phyloP scores from a whole-genome alignment of 305 asterid genomes.

The Rubia tinctorum region DNA sequence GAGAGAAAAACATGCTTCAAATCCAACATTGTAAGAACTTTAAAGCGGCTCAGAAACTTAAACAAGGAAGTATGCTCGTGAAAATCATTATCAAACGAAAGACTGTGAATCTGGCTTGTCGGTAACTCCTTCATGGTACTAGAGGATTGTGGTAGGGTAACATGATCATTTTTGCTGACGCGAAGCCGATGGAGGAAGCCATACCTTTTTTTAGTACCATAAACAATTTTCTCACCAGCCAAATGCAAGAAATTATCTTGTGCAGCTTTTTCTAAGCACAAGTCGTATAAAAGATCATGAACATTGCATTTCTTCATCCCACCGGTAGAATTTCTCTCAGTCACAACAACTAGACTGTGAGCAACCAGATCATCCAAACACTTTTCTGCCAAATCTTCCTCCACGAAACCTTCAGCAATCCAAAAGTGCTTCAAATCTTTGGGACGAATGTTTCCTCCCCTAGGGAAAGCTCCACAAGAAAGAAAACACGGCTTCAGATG shows the following conservation, averaged over 20 bases:
- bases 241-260: not conserved
- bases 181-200: conserved; percentile 8
- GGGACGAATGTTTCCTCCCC: not conserved
- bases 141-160: not conserved
- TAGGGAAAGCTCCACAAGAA: conserved; percentile 7
- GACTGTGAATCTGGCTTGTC: not conserved
- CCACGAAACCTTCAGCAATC: conserved; percentile 22
- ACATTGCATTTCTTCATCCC: not conserved
- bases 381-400: conserved; percentile 5
- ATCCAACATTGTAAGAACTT: not conserved
- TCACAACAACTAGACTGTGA: not conserved
- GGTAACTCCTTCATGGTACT: not conserved
- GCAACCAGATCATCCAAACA: conserved; percentile 7
- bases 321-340: not conserved
- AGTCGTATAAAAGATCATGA: conserved; percentile 10
- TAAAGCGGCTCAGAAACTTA: not conserved
- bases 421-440: conserved; percentile 1
- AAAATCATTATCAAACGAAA: not conserved
- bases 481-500: conserved; percentile 19
- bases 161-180: not conserved
- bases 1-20: not conserved
- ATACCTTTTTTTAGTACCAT: not conserved
- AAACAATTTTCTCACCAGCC: not conserved
- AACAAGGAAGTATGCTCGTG: not conserved
- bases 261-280: conserved; percentile 11